These are phyloP conservation scores for Cenchrus purpureus DNA, from an alignment of 176 grass and related monocot genomes.

Conservation along the genomic window DNA sequence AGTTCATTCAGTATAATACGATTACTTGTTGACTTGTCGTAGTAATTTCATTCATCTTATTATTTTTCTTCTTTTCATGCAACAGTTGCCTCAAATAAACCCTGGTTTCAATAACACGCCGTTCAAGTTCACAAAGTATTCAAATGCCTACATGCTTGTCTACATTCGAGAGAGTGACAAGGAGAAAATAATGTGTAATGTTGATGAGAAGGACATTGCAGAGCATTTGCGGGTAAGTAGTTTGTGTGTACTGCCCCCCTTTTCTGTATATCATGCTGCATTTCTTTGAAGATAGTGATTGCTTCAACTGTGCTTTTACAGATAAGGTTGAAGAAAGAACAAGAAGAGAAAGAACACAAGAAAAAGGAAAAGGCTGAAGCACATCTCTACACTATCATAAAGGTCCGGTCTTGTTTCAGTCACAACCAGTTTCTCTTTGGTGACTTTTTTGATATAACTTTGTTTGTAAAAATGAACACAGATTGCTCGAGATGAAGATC, in stretches of 20 bases:
- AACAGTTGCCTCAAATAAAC: constrained; percentile 80
- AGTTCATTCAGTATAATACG: constrained; percentile 10
- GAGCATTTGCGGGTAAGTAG: constrained; percentile 69
- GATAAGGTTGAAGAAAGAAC: constrained; percentile 98
- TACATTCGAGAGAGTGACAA: constrained; percentile 88
- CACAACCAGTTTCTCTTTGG: constrained; percentile 22
- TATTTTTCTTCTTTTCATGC: constrained; percentile 32
- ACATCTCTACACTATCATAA: constrained; percentile 98
- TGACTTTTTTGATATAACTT: constrained; percentile 19
- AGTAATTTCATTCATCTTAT: constrained; percentile 24
- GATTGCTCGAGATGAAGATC: constrained; percentile 87
- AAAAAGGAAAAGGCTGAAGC: constrained; percentile 98
- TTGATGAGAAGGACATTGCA: constrained; percentile 92
- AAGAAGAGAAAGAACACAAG: constrained; percentile 98
- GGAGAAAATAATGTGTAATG: constrained; percentile 93
- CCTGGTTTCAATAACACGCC: constrained; percentile 86
- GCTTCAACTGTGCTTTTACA: constrained; percentile 55
- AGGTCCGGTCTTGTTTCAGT: constrained; percentile 55
- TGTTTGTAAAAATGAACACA: constrained; percentile 48
- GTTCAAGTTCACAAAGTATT: constrained; percentile 90
- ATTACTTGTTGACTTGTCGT: constrained; percentile 20
- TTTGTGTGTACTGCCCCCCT: background rate
- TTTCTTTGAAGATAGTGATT: constrained; percentile 18
- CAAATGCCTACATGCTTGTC: constrained; percentile 93
- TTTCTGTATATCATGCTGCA: background rate